Base-by-base conservation (phyloP, 2,329 filamentous ascomycete genomes). In the Periconia macrospinosa region DNA sequence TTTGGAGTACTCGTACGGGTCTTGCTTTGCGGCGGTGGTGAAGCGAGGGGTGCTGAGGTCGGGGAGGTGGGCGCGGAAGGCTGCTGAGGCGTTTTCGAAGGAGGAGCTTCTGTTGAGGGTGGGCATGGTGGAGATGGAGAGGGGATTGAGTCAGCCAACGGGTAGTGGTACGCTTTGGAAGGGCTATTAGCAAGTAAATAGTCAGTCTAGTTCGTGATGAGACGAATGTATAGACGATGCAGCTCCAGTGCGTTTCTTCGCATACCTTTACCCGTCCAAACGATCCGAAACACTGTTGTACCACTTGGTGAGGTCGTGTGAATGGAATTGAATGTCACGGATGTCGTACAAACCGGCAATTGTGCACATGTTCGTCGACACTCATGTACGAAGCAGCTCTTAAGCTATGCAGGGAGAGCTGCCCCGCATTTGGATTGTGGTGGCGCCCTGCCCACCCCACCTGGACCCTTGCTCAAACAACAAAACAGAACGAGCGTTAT, bases 31-130 rank as follows among this genome's bases (percentile, higher is more conserved):
- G 75, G 88, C 86, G 3, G 79, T 79, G 18, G 80, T 82, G 74
- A 90, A 90, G 35, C 87, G 83, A 14, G 82, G 81, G 27, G 75
- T 79, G 59, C 63, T 79, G 47, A 89, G 78, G 63, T 89, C 85
- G 0, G 86, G 87, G 14, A 90, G 76, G 65, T 84, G 82, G 52
- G 82, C 74, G 52, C 86, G 82, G 64, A 85, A 88, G 56, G 70
- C 73, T 1, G 61, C 41, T 3, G 63, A 59, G 17, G 57, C 56
- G 20, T 57, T 51, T 49, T 63, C 41, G 42, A 62, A 61, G 20
- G 41, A 40, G 18, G 45, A 37, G 5, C 15, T 37, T 37, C 11
- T 3, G 51, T 15, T 45, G 45, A 45, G n/a, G 41, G 11, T 14
- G 33, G 11, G 33, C 15, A 37, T 37, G 6, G 5, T 10, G 33